A percentile compares a stretch with the other conserved stretches of the same genome.
phyloP scores from a whole-genome alignment of 257 asterid genomes.

The Oldenlandia corymbosa region DNA sequence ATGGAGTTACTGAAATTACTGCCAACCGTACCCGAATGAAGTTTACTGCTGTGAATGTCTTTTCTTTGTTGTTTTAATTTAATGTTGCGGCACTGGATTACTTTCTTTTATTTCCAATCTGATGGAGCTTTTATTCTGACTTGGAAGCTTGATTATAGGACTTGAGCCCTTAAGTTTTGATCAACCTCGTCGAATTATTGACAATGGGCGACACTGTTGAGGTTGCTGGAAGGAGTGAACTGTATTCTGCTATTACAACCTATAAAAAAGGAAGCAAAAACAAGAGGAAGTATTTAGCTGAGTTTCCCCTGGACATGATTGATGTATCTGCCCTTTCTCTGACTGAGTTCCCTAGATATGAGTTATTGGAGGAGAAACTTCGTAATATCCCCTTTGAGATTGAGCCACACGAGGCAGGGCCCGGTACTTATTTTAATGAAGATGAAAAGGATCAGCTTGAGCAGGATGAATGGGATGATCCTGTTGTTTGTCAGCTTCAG shows the following conservation, averaged over 20 bases:
- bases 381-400: constrained; percentile 24
- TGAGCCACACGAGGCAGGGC: constrained; percentile 26
- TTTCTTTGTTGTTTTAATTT: too few relatives aligned
- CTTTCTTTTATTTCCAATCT: constrained; percentile 1
- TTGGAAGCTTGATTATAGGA: constrained; percentile 2
- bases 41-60: too few relatives aligned
- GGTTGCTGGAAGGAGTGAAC: constrained; percentile 25
- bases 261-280: constrained; percentile 47
- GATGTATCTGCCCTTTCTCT: constrained; percentile 33
- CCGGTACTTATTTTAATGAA: constrained; percentile 21
- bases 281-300: constrained; percentile 56
- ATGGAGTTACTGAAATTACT: too few relatives aligned
- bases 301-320: constrained; percentile 25
- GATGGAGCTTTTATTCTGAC: constrained; percentile 5
- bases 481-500: constrained; percentile 45
- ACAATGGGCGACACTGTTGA: constrained; percentile 36
- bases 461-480: constrained; percentile 57
- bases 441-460: constrained; percentile 25
- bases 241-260: constrained; percentile 17
- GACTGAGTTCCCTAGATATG: constrained; percentile 52
- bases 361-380: constrained; percentile 40
- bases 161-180: neutral
- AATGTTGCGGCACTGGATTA: neutral
- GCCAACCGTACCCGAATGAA: too few relatives aligned
- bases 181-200: constrained; percentile 6